These are phyloP conservation scores for Verbena officinalis DNA, from an alignment of 257 asterid genomes.

Conservation along the genomic window DNA sequence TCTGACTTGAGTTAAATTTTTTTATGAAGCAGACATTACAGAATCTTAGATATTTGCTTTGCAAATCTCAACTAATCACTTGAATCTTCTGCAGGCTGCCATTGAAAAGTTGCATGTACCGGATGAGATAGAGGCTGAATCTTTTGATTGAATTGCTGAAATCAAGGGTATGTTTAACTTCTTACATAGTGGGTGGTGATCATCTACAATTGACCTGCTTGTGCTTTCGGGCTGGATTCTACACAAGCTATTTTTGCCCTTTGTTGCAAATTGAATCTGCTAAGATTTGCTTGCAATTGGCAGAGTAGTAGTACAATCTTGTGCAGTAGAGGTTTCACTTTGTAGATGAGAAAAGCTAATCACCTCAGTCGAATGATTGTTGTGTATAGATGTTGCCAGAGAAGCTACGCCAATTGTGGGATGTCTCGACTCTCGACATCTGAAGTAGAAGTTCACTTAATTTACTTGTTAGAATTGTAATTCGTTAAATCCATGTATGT, in stretches of 20 bases:
- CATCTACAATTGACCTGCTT: slow-evolving; percentile 29
- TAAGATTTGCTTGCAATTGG: slow-evolving; percentile 23
- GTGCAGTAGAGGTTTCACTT: neutral
- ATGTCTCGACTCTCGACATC: slow-evolving; percentile 1
- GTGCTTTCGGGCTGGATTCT: slow-evolving; percentile 39
- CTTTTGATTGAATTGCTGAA: slow-evolving; percentile 21
- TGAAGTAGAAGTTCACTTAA: neutral
- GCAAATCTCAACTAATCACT: neutral
- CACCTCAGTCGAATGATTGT: slow-evolving; percentile 5
- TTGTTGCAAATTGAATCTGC: slow-evolving; percentile 19
- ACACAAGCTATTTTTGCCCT: slow-evolving; percentile 1
- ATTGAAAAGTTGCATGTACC: slow-evolving; percentile 94
- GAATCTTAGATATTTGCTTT: slow-evolving; percentile 9
- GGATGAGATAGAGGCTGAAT: slow-evolving; percentile 69
- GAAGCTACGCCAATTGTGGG: neutral
- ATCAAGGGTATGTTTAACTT: slow-evolving; percentile 24
- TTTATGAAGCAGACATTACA: slow-evolving; percentile 1
- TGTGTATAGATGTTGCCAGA: slow-evolving; percentile 7
- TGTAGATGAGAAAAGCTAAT: slow-evolving; percentile 10
- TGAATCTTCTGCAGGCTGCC: slow-evolving; percentile 62
- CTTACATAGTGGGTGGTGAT: slow-evolving; percentile 26
- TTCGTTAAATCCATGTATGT: slow-evolving; percentile 17
- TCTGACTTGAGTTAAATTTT: too few species aligned
- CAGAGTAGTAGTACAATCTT: neutral
- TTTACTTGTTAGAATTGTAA: neutral